Conservation (phyloP, 768 basidiomycete species). For the Pleurotus sapidus region DNA sequence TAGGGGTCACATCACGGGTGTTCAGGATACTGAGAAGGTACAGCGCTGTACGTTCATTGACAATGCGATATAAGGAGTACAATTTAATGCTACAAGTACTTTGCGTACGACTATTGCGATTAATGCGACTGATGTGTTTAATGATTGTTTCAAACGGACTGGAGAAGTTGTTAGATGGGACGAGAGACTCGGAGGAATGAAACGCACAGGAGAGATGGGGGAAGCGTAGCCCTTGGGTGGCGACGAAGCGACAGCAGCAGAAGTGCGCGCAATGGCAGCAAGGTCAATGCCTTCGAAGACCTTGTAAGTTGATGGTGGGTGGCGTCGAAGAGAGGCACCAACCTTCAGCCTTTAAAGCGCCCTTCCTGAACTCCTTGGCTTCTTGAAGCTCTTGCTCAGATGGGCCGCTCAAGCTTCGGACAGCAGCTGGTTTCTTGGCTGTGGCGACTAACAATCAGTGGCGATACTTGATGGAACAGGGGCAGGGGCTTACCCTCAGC, state of each 20-base stretch:
- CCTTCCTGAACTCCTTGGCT: conserved; percentile 69
- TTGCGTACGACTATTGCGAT: no score
- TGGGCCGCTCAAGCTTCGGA: conserved; percentile 39
- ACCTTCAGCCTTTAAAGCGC: conserved; percentile 65
- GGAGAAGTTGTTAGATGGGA: background rate
- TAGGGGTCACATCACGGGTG: no score
- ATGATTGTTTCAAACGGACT: background rate
- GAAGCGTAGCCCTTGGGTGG: conserved; percentile 25
- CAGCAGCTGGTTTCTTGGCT: conserved; percentile 21
- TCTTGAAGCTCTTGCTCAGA: conserved; percentile 64
- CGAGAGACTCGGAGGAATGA: no score
- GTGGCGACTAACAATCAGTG: conserved; percentile 14
- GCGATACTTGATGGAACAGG: background rate
- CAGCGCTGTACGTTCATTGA: no score
- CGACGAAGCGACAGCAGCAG: conserved; percentile 62
- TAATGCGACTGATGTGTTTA: no score
- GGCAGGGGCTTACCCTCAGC: conserved; percentile 11
- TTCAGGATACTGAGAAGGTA: no score
- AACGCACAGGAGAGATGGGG: conserved; percentile 1
- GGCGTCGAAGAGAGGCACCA: conserved; percentile 11
- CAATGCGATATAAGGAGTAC: no score
- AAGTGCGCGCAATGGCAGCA: conserved; percentile 79
- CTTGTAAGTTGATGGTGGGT: background rate
- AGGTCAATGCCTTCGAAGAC: conserved; percentile 51
- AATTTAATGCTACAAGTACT: no score